A percentile compares a stretch with the other conserved stretches of the same genome.
Conservation (phyloP, 345 rosid species). For the Eucalyptus erythrocorys region DNA sequence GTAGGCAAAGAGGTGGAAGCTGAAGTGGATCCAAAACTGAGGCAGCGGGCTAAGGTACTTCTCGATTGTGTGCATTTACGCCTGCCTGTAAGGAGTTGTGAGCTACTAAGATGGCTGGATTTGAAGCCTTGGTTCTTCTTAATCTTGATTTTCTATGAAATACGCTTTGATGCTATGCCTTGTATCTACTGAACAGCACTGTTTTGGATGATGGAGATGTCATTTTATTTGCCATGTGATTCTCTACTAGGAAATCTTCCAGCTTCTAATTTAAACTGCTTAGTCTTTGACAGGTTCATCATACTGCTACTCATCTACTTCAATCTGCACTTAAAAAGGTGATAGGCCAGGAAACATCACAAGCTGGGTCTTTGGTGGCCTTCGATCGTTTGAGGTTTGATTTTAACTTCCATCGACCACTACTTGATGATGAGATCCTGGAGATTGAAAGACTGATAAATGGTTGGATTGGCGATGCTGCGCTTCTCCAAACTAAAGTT, state of each 20-base stretch:
- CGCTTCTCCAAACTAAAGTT: slow-evolving; percentile 68
- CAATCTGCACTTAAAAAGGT: slow-evolving; percentile 93
- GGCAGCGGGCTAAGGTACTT: slow-evolving; percentile 79
- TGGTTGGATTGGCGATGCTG: slow-evolving; percentile 75
- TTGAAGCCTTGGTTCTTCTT: not conserved
- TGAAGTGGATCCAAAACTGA: slow-evolving; percentile 53
- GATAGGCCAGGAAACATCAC: slow-evolving; percentile 77
- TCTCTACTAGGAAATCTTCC: not conserved
- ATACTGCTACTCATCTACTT: slow-evolving; percentile 92
- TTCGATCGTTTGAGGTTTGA: slow-evolving; percentile 97
- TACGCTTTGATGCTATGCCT: not conserved
- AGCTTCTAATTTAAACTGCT: not conserved
- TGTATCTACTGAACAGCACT: not conserved
- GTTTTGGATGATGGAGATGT: not conserved
- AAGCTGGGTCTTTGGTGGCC: slow-evolving; percentile 95
- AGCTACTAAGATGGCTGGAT: not conserved
- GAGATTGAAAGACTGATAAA: slow-evolving; percentile 68
- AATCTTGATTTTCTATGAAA: not conserved
- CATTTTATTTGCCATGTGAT: not conserved
- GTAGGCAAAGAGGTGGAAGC: slow-evolving; percentile 95
- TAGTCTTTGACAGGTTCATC: slow-evolving; percentile 63
- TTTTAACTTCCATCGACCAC: slow-evolving; percentile 75
- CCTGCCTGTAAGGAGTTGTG: not conserved
- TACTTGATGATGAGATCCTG: slow-evolving; percentile 54
- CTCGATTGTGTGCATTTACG: not conserved